A percentile compares a stretch with the other conserved stretches of the same genome.
These are phyloP conservation scores for Yamagishiella unicocca DNA, from an alignment of 139 green algal genomes.

Conservation along the genomic window DNA sequence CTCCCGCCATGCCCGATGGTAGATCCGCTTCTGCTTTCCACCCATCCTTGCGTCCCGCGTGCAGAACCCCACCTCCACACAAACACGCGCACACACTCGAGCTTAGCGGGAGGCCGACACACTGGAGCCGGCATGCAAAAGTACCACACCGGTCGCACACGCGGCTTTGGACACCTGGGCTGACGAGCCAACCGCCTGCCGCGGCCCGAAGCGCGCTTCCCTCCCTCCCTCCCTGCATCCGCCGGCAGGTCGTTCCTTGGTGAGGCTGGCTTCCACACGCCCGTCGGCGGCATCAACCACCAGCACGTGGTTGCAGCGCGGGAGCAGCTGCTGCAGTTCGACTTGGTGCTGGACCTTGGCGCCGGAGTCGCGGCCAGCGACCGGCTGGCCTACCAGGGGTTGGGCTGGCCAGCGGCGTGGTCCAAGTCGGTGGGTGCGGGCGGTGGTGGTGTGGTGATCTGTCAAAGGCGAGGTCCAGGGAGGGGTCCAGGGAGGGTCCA, in stretches of 20 bases:
- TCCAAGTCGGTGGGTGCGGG: not conserved
- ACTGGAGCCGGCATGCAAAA: too few relatives aligned
- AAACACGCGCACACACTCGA: not conserved
- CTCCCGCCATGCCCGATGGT: too few relatives aligned
- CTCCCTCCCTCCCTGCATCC: not conserved
- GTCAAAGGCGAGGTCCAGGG: not conserved
- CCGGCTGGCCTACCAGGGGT: not conserved
- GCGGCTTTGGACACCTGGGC: too few relatives aligned
- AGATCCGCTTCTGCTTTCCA: too few relatives aligned
- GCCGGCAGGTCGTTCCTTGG: conserved; percentile 27
- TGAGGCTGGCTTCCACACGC: conserved; percentile 31
- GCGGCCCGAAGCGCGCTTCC: not conserved
- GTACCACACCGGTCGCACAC: too few relatives aligned
- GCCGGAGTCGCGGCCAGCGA: not conserved
- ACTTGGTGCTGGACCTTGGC: conserved; percentile 28
- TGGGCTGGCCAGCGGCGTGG: conserved; percentile 19
- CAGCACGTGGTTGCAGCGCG: not conserved
- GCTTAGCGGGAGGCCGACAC: too few relatives aligned
- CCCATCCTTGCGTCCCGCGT: not conserved
- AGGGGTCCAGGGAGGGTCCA: not conserved
- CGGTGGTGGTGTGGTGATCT: not conserved
- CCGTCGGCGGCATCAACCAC: not conserved
- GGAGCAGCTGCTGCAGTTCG: conserved; percentile 11
- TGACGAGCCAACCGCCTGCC: too few relatives aligned
- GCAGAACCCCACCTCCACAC: not conserved